phyloP scores from a whole-genome alignment of 306 rosid species.

The Rosa multiflora region DNA sequence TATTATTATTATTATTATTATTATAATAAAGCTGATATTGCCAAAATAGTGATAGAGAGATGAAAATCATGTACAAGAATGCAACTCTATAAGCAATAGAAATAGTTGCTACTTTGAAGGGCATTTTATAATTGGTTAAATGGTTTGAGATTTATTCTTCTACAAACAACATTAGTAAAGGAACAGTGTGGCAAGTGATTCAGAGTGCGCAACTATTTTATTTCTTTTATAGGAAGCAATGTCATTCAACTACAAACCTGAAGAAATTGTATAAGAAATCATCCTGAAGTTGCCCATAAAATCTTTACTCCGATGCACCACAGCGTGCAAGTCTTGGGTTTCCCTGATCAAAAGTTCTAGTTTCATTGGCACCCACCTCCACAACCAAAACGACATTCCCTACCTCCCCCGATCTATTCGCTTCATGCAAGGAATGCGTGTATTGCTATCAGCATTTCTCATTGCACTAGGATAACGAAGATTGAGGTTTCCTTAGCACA shows the following conservation, averaged over 20 bases:
- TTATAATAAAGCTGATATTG: too few relatives aligned
- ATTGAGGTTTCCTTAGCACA: neutral
- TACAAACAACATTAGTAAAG: too few relatives aligned
- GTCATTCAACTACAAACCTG: neutral
- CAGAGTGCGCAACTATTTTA: too few relatives aligned
- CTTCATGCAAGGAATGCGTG: too few relatives aligned
- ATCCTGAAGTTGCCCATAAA: neutral
- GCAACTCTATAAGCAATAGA: too few relatives aligned
- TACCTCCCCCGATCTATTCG: neutral
- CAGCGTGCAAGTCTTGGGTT: neutral
- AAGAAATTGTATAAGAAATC: neutral
- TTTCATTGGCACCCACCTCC: neutral
- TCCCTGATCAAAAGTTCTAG: neutral
- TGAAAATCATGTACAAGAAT: too few relatives aligned
- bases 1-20: too few relatives aligned
- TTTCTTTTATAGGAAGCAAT: neutral
- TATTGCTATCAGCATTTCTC: neutral
- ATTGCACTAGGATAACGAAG: neutral
- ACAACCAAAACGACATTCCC: neutral
- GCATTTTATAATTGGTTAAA: too few relatives aligned
- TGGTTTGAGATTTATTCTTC: too few relatives aligned
- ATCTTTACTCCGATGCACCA: neutral
- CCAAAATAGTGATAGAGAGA: too few relatives aligned
- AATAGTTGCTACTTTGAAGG: too few relatives aligned
- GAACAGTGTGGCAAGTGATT: too few relatives aligned